Conservation (phyloP, 768 basidiomycete genomes). For the Leccinum aurantiacum region DNA sequence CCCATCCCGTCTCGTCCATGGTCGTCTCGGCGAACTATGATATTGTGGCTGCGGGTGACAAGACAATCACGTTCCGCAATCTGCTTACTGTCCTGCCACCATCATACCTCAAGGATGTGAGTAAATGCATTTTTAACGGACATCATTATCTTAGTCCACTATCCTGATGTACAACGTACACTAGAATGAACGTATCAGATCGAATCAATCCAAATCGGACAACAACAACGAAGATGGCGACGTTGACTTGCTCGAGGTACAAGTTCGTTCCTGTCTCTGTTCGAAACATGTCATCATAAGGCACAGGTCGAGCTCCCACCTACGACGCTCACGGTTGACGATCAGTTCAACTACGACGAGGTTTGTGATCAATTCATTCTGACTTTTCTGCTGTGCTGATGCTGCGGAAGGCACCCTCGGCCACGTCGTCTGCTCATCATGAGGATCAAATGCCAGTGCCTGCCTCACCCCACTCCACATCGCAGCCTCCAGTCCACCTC, state of each 20-base stretch:
- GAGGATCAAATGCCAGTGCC: not conserved
- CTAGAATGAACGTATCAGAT: no score
- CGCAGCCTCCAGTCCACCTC: not conserved
- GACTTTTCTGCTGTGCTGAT: not conserved
- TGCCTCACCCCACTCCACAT: not conserved
- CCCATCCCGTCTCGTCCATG: not conserved
- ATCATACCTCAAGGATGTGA: not conserved
- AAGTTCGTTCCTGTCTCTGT: not conserved
- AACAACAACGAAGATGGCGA: no score
- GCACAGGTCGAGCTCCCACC: not conserved
- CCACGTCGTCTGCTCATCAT: not conserved
- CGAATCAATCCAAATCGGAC: no score
- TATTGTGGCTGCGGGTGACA: not conserved
- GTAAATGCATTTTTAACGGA: not conserved
- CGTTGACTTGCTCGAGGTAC: no score
- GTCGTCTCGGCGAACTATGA: not conserved
- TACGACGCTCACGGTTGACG: not conserved
- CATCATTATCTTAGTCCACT: no score
- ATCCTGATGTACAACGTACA: no score
- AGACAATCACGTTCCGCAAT: not conserved
- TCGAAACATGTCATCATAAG: not conserved
- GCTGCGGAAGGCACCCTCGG: not conserved
- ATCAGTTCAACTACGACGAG: not conserved
- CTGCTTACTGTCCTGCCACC: not conserved
- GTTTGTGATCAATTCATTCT: not conserved